Percentiles rank a stretch among this genome's conserved stretches.
Conservation (phyloP, 1,284 basidiomycete genomes). For the Cerioporus squamosus region DNA sequence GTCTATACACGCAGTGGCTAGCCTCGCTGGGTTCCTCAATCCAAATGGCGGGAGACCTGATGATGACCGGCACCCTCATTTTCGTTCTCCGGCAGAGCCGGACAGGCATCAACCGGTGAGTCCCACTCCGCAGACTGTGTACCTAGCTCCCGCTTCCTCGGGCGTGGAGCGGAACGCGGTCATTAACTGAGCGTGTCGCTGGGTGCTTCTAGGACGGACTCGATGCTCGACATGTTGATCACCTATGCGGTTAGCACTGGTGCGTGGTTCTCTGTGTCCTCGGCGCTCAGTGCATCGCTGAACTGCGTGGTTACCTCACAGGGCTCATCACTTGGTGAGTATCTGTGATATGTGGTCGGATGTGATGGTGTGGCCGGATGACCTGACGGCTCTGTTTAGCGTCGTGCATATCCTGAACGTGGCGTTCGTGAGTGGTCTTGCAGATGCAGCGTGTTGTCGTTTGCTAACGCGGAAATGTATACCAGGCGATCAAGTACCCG, state of each 20-base stretch:
- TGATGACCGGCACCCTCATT: conserved; percentile 6
- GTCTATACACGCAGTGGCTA: conserved; percentile 9
- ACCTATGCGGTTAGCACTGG: conserved; percentile 10
- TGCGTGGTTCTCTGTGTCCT: background rate
- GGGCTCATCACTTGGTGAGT: conserved; percentile 10
- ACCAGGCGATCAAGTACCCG: conserved; percentile 5
- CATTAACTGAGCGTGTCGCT: background rate
- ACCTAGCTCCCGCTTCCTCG: too few species aligned
- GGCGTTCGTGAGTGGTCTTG: conserved; percentile 5
- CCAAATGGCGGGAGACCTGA: conserved; percentile 12
- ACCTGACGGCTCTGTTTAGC: background rate
- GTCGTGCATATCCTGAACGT: conserved; percentile 11
- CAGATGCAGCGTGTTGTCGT: background rate
- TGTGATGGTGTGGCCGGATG: background rate
- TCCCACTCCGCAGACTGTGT: too few species aligned
- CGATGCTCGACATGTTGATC: conserved; percentile 6
- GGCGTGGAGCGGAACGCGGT: background rate
- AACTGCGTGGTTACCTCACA: background rate
- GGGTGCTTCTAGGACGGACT: conserved; percentile 1
- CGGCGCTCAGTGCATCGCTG: background rate
- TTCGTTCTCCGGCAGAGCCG: conserved; percentile 7
- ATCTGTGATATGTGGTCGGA: background rate
- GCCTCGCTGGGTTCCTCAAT: conserved; percentile 3
- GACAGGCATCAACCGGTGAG: conserved; percentile 3
- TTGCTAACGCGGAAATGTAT: background rate